Evolutionary conservation across 2,329 filamentous ascomycete species (phyloP).

Genomic region (Hirsutella thompsonii): DNA sequence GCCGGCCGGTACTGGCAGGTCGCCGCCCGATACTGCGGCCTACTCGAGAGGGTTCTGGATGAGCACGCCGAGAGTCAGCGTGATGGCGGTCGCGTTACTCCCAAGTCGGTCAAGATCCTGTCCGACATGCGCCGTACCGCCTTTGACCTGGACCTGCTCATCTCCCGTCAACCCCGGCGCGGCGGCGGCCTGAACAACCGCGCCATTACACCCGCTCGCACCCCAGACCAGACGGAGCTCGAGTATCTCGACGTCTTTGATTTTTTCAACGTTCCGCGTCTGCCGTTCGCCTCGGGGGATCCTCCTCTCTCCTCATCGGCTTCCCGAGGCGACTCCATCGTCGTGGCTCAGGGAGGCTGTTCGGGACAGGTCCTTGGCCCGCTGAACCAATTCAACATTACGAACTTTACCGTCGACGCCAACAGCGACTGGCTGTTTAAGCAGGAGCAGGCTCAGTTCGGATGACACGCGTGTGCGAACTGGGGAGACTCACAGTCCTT

Average conservation of each 20-base stretch:
- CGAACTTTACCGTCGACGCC: slow-evolving; percentile 64
- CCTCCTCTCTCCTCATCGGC: slow-evolving; percentile 12
- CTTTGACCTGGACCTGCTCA: slow-evolving; percentile 81
- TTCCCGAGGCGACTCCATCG: slow-evolving; percentile 12
- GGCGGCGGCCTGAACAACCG: slow-evolving; percentile 16
- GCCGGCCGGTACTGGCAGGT: slow-evolving; percentile 82
- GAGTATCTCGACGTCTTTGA: slow-evolving; percentile 90
- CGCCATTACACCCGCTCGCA: slow-evolving; percentile 47
- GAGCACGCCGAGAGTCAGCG: slow-evolving; percentile 72
- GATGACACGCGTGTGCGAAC: background rate
- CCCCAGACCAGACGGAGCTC: slow-evolving; percentile 67
- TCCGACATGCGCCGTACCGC: slow-evolving; percentile 87
- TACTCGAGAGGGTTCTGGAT: slow-evolving; percentile 72
- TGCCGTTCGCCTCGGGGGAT: slow-evolving; percentile 41
- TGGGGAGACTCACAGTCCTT: too few relatives aligned
- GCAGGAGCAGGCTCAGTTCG: slow-evolving; percentile 22
- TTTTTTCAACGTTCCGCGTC: slow-evolving; percentile 81
- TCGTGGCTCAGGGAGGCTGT: slow-evolving; percentile 14
- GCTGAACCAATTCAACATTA: slow-evolving; percentile 61
- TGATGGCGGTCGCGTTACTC: slow-evolving; percentile 61
- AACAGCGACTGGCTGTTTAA: slow-evolving; percentile 66
- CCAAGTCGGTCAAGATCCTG: slow-evolving; percentile 73
- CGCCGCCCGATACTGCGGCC: slow-evolving; percentile 65
- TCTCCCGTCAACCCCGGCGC: slow-evolving; percentile 62
- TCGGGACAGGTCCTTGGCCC: slow-evolving; percentile 9